Percentiles rank a stretch among this genome's conserved stretches.
Conservation (phyloP, 495 filamentous ascomycete genomes). For the Hypoxylon intermedium region DNA sequence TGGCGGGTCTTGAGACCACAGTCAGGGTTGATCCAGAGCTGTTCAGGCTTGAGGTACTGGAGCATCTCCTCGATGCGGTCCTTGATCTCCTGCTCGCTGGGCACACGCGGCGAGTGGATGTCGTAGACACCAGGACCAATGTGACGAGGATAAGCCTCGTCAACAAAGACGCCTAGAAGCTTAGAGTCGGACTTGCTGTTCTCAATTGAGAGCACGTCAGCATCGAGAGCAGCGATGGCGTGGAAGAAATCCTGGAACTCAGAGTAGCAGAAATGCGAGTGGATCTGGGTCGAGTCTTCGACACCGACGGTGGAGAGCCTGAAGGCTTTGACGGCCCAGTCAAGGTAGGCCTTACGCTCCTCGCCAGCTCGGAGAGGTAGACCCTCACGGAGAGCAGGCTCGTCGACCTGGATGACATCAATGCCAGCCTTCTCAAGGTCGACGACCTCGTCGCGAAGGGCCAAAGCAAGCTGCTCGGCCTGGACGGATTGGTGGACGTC, state of each 20-base stretch:
- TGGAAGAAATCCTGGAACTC: slow-evolving; percentile 99
- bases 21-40: slow-evolving; percentile 99
- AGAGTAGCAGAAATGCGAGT: slow-evolving; percentile 99
- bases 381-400: slow-evolving; percentile 98
- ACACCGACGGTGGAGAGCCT: slow-evolving; percentile 91
- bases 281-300: slow-evolving; percentile 93
- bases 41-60: slow-evolving; percentile 86
- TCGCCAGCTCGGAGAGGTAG: slow-evolving; percentile 89
- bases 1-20: slow-evolving; percentile 98
- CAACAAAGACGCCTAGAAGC: slow-evolving; percentile 96
- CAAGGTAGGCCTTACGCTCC: slow-evolving; percentile 92
- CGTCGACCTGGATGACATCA: slow-evolving; percentile 97
- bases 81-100: slow-evolving; percentile 95
- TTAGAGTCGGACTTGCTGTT: slow-evolving; percentile 99
- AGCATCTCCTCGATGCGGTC: slow-evolving; percentile 97
- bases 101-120: slow-evolving; percentile 98
- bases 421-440: slow-evolving; percentile 96
- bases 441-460: slow-evolving; percentile 96
- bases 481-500: slow-evolving; percentile 98
- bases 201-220: slow-evolving; percentile 98
- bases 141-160: slow-evolving; percentile 93
- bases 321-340: slow-evolving; percentile 98
- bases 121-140: slow-evolving; percentile 99
- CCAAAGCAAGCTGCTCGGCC: slow-evolving; percentile 97
- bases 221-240: slow-evolving; percentile 96